A percentile compares a stretch with the other conserved stretches of the same genome.
Conservation (phyloP, 1,284 basidiomycete species). For the Apiotrichum gracile region DNA sequence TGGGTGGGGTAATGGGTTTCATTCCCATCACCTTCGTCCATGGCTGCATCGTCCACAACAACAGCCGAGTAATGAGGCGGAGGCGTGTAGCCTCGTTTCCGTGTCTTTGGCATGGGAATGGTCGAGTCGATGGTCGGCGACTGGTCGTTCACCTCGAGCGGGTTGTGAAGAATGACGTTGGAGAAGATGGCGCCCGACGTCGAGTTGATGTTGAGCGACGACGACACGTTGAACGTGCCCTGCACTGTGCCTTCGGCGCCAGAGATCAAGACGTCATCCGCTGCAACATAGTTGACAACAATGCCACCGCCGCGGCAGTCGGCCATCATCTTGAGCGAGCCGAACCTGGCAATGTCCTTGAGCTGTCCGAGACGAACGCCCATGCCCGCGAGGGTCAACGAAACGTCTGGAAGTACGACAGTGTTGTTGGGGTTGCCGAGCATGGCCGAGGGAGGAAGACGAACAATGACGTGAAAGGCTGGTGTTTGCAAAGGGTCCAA, state of each 20-base stretch:
- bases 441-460: conserved; percentile 30
- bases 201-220: conserved; percentile 36
- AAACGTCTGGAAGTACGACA: conserved; percentile 22
- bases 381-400: conserved; percentile 36
- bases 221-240: conserved; percentile 42
- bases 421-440: conserved; percentile 3
- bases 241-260: conserved; percentile 32
- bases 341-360: conserved; percentile 29
- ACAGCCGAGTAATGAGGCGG: neutral
- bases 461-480: conserved; percentile 34
- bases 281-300: conserved; percentile 29
- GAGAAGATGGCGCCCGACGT: conserved; percentile 36
- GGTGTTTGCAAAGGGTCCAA: conserved; percentile 32
- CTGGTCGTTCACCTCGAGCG: conserved; percentile 14
- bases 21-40: neutral
- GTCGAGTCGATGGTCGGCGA: conserved; percentile 9
- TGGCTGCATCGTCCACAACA: neutral
- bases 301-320: conserved; percentile 30
- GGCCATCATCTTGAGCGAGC: conserved; percentile 21
- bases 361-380: conserved; percentile 37
- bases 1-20: neutral
- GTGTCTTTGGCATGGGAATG: conserved; percentile 8
- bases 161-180: conserved; percentile 38
- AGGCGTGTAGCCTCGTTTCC: neutral
- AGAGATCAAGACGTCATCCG: conserved; percentile 24